phyloP scores from a whole-genome alignment of 495 filamentous ascomycete species.

The Lasiosphaeria hispida region DNA sequence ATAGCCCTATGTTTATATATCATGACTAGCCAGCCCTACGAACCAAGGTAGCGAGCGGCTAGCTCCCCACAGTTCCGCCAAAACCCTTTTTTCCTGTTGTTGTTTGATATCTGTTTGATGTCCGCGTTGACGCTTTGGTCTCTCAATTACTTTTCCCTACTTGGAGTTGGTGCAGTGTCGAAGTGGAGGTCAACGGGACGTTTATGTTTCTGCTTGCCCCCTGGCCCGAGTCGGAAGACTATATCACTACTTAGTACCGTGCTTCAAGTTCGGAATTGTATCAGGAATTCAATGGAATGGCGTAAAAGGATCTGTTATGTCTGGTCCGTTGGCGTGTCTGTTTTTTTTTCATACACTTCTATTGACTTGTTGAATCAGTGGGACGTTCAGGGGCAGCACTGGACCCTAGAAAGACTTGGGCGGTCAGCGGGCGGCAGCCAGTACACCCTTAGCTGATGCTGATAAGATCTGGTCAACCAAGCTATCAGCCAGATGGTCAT shows the following conservation, averaged over 20 bases:
- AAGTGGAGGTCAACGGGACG: too few species aligned
- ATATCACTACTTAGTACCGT: too few species aligned
- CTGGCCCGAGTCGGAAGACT: too few species aligned
- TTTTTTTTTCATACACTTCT: too few species aligned
- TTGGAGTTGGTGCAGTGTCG: not conserved
- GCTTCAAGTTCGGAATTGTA: too few species aligned
- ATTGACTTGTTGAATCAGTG: too few species aligned
- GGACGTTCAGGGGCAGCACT: too few species aligned
- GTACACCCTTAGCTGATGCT: not conserved
- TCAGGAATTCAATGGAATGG: too few species aligned
- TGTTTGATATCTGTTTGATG: conserved; percentile 18
- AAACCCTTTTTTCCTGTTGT: not conserved
- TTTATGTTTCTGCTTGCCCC: not conserved
- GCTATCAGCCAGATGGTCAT: not conserved
- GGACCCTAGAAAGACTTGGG: too few species aligned
- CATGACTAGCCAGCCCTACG: conserved; percentile 1
- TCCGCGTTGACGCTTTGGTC: conserved; percentile 1
- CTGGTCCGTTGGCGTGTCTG: too few species aligned
- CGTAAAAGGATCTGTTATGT: too few species aligned
- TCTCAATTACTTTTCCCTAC: not conserved
- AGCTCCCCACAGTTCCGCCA: not conserved
- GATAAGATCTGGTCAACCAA: not conserved
- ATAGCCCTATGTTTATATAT: conserved; percentile 15
- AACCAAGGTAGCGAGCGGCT: not conserved
- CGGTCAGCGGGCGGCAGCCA: not conserved